Conservation (phyloP, 164 flowering plant genomes). For the Liriodendron chinense region DNA sequence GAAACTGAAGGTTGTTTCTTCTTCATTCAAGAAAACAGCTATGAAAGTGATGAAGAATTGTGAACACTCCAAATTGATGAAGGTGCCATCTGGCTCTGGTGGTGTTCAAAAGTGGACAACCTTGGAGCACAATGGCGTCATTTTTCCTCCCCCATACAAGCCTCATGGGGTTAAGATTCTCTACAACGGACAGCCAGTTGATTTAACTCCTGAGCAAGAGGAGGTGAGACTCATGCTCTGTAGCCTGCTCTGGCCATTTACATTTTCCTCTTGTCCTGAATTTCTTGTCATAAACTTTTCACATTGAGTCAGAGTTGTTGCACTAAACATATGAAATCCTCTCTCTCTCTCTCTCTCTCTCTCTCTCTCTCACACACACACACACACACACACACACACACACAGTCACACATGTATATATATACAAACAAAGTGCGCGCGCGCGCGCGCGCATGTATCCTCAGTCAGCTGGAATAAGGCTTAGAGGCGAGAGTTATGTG, state of each 20-base stretch:
- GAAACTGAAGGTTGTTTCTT: constrained; percentile 43
- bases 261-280: neutral
- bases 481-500: no score
- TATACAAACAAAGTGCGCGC: no score
- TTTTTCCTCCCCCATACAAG: constrained; percentile 91
- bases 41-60: constrained; percentile 49
- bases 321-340: neutral
- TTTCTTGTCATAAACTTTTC: neutral
- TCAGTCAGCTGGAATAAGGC: no score
- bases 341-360: neutral
- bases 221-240: constrained; percentile 48
- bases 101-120: constrained; percentile 97
- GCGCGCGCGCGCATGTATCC: no score
- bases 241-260: neutral
- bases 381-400: no score
- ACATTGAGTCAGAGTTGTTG: neutral
- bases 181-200: constrained; percentile 77
- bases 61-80: constrained; percentile 63
- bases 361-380: neutral
- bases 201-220: constrained; percentile 88
- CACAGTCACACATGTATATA: no score
- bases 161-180: constrained; percentile 93
- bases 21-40: constrained; percentile 46
- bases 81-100: constrained; percentile 68
- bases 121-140: constrained; percentile 91